These are phyloP conservation scores for Hydnomerulius pinastri DNA, from an alignment of 768 basidiomycete genomes.

Conservation along the genomic window DNA sequence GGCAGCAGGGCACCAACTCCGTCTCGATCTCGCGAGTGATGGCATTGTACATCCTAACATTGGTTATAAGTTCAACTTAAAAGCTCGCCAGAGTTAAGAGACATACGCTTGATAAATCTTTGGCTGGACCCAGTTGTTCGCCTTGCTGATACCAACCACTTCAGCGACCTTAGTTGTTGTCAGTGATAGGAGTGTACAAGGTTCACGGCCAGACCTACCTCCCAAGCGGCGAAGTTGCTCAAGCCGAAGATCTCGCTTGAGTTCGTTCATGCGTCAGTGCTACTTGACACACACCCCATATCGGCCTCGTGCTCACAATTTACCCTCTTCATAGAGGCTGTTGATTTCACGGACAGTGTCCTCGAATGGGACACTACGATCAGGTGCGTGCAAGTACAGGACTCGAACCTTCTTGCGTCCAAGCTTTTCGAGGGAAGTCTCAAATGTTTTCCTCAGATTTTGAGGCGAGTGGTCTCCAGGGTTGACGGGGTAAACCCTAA, in stretches of 20 bases:
- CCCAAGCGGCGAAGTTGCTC: slow-evolving; percentile 61
- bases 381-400: slow-evolving; percentile 63
- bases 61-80: neutral
- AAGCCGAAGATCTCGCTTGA: slow-evolving; percentile 59
- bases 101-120: slow-evolving; percentile 57
- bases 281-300: neutral
- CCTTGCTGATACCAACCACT: slow-evolving; percentile 56
- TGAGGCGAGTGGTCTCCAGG: slow-evolving; percentile 45
- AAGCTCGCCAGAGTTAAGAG: neutral
- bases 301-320: slow-evolving; percentile 43
- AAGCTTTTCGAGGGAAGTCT: slow-evolving; percentile 46
- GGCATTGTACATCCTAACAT: slow-evolving; percentile 46
- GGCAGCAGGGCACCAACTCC: slow-evolving; percentile 56
- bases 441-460: slow-evolving; percentile 45
- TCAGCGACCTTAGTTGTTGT: slow-evolving; percentile 50
- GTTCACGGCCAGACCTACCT: slow-evolving; percentile 31
- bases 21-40: slow-evolving; percentile 49
- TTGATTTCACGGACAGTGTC: slow-evolving; percentile 56
- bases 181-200: neutral
- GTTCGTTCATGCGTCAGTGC: neutral
- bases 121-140: slow-evolving; percentile 54
- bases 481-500: slow-evolving; percentile 41
- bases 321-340: slow-evolving; percentile 56
- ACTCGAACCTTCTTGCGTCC: slow-evolving; percentile 48
- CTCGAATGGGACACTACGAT: slow-evolving; percentile 57